A percentile compares a stretch with the other conserved stretches of the same genome.
phyloP scores from a whole-genome alignment of 352 stramenopile species.

The Pythium oligandrum region DNA sequence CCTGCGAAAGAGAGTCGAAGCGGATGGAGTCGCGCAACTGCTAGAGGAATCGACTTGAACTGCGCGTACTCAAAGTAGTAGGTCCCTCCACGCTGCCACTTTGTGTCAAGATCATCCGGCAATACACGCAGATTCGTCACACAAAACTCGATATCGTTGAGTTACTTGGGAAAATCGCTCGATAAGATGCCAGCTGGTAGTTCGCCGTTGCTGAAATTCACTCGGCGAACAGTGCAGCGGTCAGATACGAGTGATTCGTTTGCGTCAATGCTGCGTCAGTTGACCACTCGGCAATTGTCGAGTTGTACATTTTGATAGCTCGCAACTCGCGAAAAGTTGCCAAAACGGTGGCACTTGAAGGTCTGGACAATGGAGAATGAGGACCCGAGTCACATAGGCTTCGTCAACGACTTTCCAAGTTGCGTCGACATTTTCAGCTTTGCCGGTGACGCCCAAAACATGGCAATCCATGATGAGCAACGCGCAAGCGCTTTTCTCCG shows the following conservation, averaged over 20 bases:
- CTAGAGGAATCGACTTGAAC: too few relatives aligned
- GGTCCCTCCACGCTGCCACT: too few relatives aligned
- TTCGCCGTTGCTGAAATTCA: slow-evolving; percentile 1
- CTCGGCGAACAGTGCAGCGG: slow-evolving; percentile 5
- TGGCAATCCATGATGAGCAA: slow-evolving; percentile 8
- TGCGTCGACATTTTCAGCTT: neutral
- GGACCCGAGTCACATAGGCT: slow-evolving; percentile 1
- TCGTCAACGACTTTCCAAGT: neutral
- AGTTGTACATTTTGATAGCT: slow-evolving; percentile 20
- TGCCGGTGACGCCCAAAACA: too few relatives aligned
- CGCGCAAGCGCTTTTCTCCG: slow-evolving; percentile 3
- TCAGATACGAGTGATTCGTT: slow-evolving; percentile 4
- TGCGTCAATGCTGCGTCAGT: slow-evolving; percentile 13
- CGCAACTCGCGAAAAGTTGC: slow-evolving; percentile 1
- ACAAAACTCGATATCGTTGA: slow-evolving; percentile 4
- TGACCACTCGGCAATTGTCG: slow-evolving; percentile 6
- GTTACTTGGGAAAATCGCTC: slow-evolving; percentile 7
- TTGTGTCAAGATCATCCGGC: too few relatives aligned
- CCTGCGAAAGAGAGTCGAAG: too few relatives aligned
- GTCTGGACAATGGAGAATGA: slow-evolving; percentile 6
- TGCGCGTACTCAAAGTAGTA: too few relatives aligned
- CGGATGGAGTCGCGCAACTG: too few relatives aligned
- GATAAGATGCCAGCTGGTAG: slow-evolving; percentile 9
- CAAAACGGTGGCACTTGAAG: slow-evolving; percentile 6
- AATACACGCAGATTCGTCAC: neutral